These are phyloP conservation scores for Trichosporon sp. DNA, from an alignment of 1,284 basidiomycete genomes.

Conservation along the genomic window DNA sequence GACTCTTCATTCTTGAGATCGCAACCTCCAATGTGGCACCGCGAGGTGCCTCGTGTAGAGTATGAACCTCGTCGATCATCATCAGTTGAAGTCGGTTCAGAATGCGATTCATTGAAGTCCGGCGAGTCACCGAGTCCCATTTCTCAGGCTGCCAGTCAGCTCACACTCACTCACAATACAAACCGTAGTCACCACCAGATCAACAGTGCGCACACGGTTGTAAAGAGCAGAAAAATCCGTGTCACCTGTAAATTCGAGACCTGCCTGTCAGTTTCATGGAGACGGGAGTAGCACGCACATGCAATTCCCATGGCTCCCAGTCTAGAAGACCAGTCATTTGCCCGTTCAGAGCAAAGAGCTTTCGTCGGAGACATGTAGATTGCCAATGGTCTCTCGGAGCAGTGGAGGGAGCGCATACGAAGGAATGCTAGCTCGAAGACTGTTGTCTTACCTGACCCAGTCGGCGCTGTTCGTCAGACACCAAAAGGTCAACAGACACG, in stretches of 20 bases:
- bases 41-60: constrained; percentile 76
- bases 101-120: constrained; percentile 53
- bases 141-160: constrained; percentile 73
- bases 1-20: constrained; percentile 76
- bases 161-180: constrained; percentile 29
- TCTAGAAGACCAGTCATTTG: constrained; percentile 79
- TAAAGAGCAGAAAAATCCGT: constrained; percentile 68
- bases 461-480: constrained; percentile 66
- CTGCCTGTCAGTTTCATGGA: constrained; percentile 55
- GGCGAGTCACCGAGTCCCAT: constrained; percentile 86
- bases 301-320: constrained; percentile 72
- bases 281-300: constrained; percentile 59
- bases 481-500: constrained; percentile 31
- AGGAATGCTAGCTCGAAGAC: constrained; percentile 91
- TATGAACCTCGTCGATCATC: constrained; percentile 93
- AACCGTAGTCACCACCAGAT: constrained; percentile 81
- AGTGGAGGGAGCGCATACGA: constrained; percentile 65
- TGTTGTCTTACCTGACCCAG: constrained; percentile 89
- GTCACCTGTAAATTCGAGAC: constrained; percentile 89
- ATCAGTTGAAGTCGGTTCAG: constrained; percentile 61
- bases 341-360: constrained; percentile 84
- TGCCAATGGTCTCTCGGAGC: constrained; percentile 62
- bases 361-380: constrained; percentile 96
- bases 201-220: constrained; percentile 67
- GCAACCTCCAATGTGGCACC: constrained; percentile 93